Percentiles rank a stretch among this genome's conserved stretches.
Conservation (phyloP, 805 yeast genomes). For the Starmera quercuum region DNA sequence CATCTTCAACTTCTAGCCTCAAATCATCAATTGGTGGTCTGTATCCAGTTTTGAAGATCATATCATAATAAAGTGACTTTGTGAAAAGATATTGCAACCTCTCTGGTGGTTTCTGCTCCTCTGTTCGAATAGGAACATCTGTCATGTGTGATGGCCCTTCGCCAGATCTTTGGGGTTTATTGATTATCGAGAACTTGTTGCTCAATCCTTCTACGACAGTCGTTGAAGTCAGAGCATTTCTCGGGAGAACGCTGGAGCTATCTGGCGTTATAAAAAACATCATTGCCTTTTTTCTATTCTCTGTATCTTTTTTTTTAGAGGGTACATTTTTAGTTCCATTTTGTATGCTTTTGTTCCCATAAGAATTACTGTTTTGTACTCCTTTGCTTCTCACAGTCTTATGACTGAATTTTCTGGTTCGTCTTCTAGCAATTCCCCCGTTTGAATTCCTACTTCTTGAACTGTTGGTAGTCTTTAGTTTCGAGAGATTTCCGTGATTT, state of each 20-base stretch:
- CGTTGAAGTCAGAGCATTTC: constrained; percentile 15
- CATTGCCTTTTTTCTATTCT: neutral
- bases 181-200: constrained; percentile 9
- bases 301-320: constrained; percentile 1
- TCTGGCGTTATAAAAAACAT: constrained; percentile 1
- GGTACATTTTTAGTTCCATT: too few relatives aligned
- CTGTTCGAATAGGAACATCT: neutral
- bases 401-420: too few relatives aligned
- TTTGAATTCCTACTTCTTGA: too few relatives aligned
- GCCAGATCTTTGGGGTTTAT: neutral
- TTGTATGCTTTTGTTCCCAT: too few relatives aligned
- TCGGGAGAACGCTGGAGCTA: constrained; percentile 3
- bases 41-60: neutral
- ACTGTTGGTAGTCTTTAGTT: too few relatives aligned
- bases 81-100: neutral
- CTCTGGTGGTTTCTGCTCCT: too few relatives aligned
- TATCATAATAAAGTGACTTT: neutral
- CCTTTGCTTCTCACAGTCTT: too few relatives aligned
- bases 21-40: constrained; percentile 6
- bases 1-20: constrained; percentile 6
- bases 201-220: constrained; percentile 21
- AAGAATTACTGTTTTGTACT: too few relatives aligned
- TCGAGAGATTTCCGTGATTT: too few relatives aligned
- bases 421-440: too few relatives aligned
- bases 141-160: neutral